A percentile compares a stretch with the other conserved stretches of the same genome.
These are phyloP conservation scores for Raddia distichophylla DNA, from an alignment of 176 grass and related monocot genomes.

Conservation along the genomic window DNA sequence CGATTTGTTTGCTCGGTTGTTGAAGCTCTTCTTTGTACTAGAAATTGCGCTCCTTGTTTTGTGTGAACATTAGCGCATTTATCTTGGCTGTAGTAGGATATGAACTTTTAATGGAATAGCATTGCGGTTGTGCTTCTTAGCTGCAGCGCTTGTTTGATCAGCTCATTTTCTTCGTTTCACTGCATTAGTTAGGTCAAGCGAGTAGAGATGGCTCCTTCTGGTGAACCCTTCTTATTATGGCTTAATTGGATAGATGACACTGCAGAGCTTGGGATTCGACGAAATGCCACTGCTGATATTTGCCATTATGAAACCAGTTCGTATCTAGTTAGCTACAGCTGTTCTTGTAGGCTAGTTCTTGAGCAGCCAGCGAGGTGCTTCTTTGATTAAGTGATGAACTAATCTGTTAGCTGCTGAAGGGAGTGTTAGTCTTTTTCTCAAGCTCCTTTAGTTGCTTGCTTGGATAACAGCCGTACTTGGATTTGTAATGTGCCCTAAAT, in stretches of 20 bases:
- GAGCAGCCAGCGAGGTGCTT: not conserved
- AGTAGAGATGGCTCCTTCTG: not conserved
- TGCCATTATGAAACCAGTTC: too few species aligned
- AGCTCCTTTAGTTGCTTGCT: slow-evolving; percentile 5
- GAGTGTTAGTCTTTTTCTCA: not conserved
- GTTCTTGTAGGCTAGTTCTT: not conserved
- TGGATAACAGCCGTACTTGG: not conserved
- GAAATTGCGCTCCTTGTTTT: not conserved
- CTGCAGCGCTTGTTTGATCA: not conserved
- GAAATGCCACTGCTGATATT: too few species aligned
- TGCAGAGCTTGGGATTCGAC: too few species aligned
- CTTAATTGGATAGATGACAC: too few species aligned
- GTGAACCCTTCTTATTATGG: slow-evolving; percentile 2
- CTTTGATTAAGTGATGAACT: slow-evolving; percentile 17
- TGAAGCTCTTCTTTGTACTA: not conserved
- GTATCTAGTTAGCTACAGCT: not conserved
- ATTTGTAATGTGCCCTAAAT: not conserved
- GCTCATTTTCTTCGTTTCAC: slow-evolving; percentile 6
- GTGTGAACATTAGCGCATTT: not conserved
- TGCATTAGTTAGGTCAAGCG: not conserved
- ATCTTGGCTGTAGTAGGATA: not conserved
- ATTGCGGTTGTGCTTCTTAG: not conserved
- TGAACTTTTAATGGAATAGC: too few species aligned
- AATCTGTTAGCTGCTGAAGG: not conserved
- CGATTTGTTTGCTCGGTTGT: not conserved